These are phyloP conservation scores for Nakazawaea molendinolei DNA, from an alignment of 805 yeast species.

Conservation along the genomic window DNA sequence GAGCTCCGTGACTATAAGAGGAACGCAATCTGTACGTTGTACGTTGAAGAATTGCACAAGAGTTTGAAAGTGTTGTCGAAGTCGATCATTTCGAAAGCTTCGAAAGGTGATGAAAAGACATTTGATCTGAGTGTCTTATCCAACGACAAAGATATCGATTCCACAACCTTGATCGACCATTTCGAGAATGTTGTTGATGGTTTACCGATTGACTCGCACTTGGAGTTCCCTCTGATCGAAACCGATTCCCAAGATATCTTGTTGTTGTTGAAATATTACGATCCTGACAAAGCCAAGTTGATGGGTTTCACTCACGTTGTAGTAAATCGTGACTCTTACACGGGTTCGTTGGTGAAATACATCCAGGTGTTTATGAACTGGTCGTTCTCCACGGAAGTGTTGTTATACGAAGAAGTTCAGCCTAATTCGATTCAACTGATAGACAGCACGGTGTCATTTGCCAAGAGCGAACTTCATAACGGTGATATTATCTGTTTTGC, in stretches of 20 bases:
- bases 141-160: conserved; percentile 15
- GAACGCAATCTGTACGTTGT: conserved; percentile 45
- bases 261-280: conserved; percentile 61
- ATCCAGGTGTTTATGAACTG: conserved; percentile 37
- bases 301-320: conserved; percentile 58
- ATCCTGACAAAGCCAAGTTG: conserved; percentile 44
- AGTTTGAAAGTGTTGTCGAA: conserved; percentile 30
- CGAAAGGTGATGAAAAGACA: not conserved
- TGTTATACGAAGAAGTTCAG: conserved; percentile 55
- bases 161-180: conserved; percentile 13
- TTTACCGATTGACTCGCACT: conserved; percentile 11
- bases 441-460: conserved; percentile 34
- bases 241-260: conserved; percentile 25
- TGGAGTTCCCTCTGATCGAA: conserved; percentile 18
- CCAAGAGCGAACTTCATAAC: conserved; percentile 49
- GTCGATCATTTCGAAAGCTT: conserved; percentile 12
- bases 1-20: conserved; percentile 38
- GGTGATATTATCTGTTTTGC: conserved; percentile 58
- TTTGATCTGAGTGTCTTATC: conserved; percentile 8
- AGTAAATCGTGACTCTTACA: conserved; percentile 40
- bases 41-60: conserved; percentile 52
- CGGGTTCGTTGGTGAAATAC: conserved; percentile 33
- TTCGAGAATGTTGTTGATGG: not conserved
- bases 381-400: conserved; percentile 26
- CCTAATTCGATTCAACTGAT: conserved; percentile 43